A percentile compares a stretch with the other conserved stretches of the same genome.
phyloP scores from a whole-genome alignment of 805 yeast genomes.

The Henningerozyma blattae region DNA sequence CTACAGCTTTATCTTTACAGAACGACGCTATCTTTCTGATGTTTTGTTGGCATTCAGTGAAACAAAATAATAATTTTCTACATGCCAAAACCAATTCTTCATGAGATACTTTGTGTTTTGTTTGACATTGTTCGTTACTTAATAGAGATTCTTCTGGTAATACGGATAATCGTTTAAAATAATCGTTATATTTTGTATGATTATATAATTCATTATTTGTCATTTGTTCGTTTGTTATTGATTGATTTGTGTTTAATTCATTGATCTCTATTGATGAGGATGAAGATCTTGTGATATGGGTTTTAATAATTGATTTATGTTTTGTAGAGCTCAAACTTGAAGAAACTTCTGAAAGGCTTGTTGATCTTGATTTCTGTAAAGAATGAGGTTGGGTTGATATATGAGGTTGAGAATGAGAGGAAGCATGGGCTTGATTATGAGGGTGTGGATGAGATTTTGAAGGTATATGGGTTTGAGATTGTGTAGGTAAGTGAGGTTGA shows the following conservation, averaged over 20 bases:
- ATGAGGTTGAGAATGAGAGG: background rate
- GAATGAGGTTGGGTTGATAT: no score
- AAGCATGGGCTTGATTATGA: background rate
- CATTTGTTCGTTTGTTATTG: no score
- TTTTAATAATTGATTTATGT: background rate
- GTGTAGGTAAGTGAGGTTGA: background rate
- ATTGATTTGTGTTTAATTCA: background rate
- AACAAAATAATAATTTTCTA: conserved; percentile 49
- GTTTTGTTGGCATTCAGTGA: conserved; percentile 53
- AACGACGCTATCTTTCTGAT: conserved; percentile 45
- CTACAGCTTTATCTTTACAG: conserved; percentile 42
- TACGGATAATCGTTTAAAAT: conserved; percentile 53
- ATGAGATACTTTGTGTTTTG: conserved; percentile 12
- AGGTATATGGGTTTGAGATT: background rate
- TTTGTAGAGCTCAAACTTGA: background rate
- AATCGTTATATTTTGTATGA: conserved; percentile 41
- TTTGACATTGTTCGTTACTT: conserved; percentile 13
- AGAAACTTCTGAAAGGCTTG: background rate
- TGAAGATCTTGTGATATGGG: background rate
- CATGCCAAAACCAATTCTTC: conserved; percentile 28
- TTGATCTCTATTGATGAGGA: background rate
- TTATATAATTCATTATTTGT: conserved; percentile 15
- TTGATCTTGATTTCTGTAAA: no score
- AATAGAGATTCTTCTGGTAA: conserved; percentile 36
- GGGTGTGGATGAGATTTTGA: no score